Percentiles rank a stretch among this genome's conserved stretches.
Conservation (phyloP, 1,284 basidiomycete genomes). For the Pterulicium gracile region DNA sequence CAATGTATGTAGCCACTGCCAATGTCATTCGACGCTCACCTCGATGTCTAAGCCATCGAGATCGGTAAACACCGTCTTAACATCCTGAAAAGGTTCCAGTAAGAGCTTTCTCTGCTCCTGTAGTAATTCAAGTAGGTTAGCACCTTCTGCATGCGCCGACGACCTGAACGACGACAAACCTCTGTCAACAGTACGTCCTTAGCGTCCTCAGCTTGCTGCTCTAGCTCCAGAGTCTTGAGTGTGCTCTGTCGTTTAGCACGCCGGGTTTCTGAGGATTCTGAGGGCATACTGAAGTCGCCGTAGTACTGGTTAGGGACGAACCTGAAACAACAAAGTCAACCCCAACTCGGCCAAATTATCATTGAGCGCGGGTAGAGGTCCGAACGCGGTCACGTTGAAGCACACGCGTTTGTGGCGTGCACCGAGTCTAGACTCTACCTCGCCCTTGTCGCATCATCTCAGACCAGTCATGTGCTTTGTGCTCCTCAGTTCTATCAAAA, state of each 20-base stretch:
- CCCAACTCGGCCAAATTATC: too few species aligned
- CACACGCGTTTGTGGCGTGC: too few species aligned
- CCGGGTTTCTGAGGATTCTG: not conserved
- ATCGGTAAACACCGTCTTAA: not conserved
- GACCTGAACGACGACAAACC: not conserved
- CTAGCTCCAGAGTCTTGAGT: not conserved
- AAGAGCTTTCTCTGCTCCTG: not conserved
- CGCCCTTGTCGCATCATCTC: too few species aligned
- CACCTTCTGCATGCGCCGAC: not conserved
- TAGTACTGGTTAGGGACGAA: too few species aligned
- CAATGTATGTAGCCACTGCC: too few species aligned
- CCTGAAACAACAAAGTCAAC: too few species aligned
- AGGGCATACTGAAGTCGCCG: not conserved
- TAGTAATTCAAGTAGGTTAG: not conserved
- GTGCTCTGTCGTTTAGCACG: constrained; percentile 2
- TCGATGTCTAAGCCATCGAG: not conserved
- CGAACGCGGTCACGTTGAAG: too few species aligned
- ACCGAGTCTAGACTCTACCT: too few species aligned
- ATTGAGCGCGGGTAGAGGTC: too few species aligned
- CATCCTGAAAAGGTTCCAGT: not conserved
- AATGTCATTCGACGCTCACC: not conserved
- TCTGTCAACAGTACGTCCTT: not conserved
- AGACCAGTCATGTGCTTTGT: too few species aligned
- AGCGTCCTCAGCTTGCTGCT: constrained; percentile 1
- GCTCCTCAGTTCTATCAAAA: too few species aligned